Base-by-base conservation (phyloP, 2,329 filamentous ascomycete genomes). In the Fusarium acutatum region DNA sequence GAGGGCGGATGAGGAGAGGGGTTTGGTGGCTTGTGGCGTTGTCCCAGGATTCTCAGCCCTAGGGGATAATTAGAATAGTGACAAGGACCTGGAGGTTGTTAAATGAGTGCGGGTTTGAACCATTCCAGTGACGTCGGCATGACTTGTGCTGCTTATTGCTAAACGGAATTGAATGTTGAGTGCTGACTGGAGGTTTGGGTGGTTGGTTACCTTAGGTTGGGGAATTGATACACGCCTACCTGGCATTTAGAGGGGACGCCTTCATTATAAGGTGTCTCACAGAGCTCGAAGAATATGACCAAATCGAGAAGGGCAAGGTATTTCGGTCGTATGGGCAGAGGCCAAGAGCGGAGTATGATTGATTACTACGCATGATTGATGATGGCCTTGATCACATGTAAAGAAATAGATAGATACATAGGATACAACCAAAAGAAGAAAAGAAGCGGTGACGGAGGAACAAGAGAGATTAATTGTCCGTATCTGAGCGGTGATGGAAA, bases 21-120 rank as follows among this genome's bases (percentile, higher is more conserved):
- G 58, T 30, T 66, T 46, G 56, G 72, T 73, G 69, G 62, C 44
- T 65, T 71, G 62, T 35, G 58, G 66, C 57, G 62, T 20, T 62
- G 69, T 65, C 62, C 74, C 71, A 72, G 62, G 62, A 71, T 63
- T 63, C 62, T 73, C 71, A 72, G 62, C 67, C 69, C 50, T 35
- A 38, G 41, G 34, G 24, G 41, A 44, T 34, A 38, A 24, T 61
- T 41, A 34, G 43, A 67, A 44, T 43, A 35, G 34, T 53, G 46
- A 52, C 38, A 44, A 70, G 64, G 60, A 32, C 56, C 50, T 43
- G 37, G 35, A 34, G 41, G 41, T 53, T 41, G 38, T 47, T n/a
- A 15, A 49, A 54, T 37, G 63, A 61, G 28, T 18, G 50, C 30
- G 35, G 37, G n/a, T 50, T 62, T 34, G 37, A 40, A 35, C 44